Percentiles rank a stretch among this genome's conserved stretches.
These are phyloP conservation scores for Deinandra increscens DNA, from an alignment of 129 eudicot species.

Conservation along the genomic window DNA sequence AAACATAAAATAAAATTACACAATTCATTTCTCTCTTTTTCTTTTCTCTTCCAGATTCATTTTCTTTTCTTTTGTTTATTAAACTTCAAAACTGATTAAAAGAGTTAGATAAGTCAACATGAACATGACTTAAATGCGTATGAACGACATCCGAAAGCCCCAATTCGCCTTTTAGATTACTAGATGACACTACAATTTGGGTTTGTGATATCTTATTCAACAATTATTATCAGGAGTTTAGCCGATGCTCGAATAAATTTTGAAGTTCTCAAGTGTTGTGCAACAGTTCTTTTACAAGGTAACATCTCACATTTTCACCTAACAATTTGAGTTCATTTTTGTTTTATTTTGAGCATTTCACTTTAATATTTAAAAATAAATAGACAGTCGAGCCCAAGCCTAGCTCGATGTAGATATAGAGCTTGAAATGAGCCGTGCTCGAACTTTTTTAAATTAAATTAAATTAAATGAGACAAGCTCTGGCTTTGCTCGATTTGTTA, in stretches of 20 bases:
- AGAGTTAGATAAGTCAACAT: not conserved
- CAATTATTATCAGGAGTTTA: conserved; percentile 69
- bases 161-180: not conserved
- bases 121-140: too few species aligned
- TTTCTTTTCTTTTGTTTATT: too few species aligned
- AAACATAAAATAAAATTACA: too few species aligned
- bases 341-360: not conserved
- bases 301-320: conserved; percentile 26
- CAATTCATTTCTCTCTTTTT: too few species aligned
- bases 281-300: conserved; percentile 95
- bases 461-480: too few species aligned
- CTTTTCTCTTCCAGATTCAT: too few species aligned
- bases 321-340: not conserved
- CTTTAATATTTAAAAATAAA: not conserved
- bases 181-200: not conserved
- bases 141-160: not conserved
- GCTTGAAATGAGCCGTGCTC: too few species aligned
- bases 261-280: conserved; percentile 95
- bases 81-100: too few species aligned
- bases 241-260: conserved; percentile 98
- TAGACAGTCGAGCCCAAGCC: too few species aligned
- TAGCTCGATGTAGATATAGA: too few species aligned
- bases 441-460: too few species aligned
- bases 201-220: not conserved
- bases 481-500: not conserved